Conservation (phyloP, 768 basidiomycete genomes). For the Lactifluus subvellereus region DNA sequence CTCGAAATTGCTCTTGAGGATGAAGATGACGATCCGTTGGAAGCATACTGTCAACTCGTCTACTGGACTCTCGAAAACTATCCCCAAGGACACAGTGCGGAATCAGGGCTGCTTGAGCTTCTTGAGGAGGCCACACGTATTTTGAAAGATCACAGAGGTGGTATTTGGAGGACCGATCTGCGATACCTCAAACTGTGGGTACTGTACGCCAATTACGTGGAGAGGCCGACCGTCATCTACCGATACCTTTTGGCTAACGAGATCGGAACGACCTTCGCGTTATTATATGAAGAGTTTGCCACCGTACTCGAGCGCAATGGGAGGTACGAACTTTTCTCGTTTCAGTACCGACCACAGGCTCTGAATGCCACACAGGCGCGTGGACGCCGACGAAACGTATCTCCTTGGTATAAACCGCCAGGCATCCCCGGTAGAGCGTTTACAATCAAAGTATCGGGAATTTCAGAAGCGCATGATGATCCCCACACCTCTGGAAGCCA, state of each 20-base stretch:
- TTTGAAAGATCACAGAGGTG: slow-evolving; percentile 69
- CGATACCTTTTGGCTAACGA: slow-evolving; percentile 87
- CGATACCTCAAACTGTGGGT: slow-evolving; percentile 94
- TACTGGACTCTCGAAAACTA: slow-evolving; percentile 94
- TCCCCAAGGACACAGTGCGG: slow-evolving; percentile 84
- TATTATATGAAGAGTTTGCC: slow-evolving; percentile 92
- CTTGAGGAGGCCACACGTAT: slow-evolving; percentile 88
- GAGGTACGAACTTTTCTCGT: slow-evolving; percentile 48
- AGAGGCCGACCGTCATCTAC: slow-evolving; percentile 84
- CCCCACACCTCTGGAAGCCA: slow-evolving; percentile 29
- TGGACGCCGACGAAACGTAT: slow-evolving; percentile 87
- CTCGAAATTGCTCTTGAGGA: slow-evolving; percentile 62
- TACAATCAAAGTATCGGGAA: slow-evolving; percentile 71
- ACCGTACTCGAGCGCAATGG: slow-evolving; percentile 75
- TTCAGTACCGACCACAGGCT: background rate
- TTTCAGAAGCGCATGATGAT: slow-evolving; percentile 92
- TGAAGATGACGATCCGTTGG: slow-evolving; percentile 77
- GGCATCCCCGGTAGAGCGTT: slow-evolving; percentile 73
- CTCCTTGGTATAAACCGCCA: slow-evolving; percentile 81
- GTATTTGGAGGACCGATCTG: slow-evolving; percentile 70
- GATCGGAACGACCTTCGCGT: slow-evolving; percentile 72
- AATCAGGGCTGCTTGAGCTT: slow-evolving; percentile 86
- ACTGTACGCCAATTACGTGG: slow-evolving; percentile 88
- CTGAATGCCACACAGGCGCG: slow-evolving; percentile 46
- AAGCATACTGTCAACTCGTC: slow-evolving; percentile 80